phyloP scores from a whole-genome alignment of 495 filamentous ascomycete genomes.

The Schizothecium vesticola region DNA sequence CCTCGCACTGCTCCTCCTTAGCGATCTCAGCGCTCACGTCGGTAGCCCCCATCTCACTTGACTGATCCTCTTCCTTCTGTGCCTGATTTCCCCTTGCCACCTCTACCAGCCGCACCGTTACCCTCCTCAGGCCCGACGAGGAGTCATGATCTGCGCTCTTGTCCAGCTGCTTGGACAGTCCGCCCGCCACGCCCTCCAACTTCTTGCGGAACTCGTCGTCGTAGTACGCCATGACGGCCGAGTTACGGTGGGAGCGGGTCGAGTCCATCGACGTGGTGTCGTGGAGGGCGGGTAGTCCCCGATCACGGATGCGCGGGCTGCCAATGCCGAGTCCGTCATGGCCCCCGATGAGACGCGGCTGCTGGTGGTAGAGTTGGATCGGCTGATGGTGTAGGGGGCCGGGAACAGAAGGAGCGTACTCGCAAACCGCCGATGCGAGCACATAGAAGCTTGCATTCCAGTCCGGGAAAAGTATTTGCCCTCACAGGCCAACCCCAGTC shows the following conservation, averaged over 20 bases:
- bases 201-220: constrained; percentile 4
- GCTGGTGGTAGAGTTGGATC: constrained; percentile 4
- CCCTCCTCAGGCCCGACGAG: neutral
- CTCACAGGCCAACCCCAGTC: no score
- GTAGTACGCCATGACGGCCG: constrained; percentile 2
- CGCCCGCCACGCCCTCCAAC: neutral
- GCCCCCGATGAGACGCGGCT: neutral
- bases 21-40: no score
- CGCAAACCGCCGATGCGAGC: no score
- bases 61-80: no score
- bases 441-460: no score
- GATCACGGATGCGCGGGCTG: neutral
- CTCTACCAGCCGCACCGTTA: neutral
- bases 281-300: neutral
- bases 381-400: neutral
- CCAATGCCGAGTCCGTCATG: neutral
- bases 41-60: no score
- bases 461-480: no score
- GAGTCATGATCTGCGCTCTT: neutral
- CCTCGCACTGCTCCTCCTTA: no score
- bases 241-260: neutral
- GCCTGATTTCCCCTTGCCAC: neutral
- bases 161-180: neutral
- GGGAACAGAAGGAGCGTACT: no score
- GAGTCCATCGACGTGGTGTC: constrained; percentile 1